phyloP scores from a whole-genome alignment of 106 monocot genomes.

The Cymbidium sinense region DNA sequence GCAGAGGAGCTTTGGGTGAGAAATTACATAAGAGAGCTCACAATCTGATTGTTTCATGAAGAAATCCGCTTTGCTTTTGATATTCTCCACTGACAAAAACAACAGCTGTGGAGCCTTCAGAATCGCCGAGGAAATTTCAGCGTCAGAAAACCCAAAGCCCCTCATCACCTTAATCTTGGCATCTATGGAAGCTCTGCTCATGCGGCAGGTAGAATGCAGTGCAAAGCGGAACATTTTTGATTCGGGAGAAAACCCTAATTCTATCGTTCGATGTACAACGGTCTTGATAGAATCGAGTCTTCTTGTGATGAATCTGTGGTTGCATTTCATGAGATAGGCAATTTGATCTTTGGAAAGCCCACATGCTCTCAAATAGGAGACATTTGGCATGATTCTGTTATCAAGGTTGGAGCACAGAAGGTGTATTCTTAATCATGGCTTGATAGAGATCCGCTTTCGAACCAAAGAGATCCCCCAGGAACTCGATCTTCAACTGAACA shows the following conservation, averaged over 20 bases:
- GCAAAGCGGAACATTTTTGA: conserved; percentile 7
- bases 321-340: neutral
- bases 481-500: neutral
- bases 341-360: conserved; percentile 10
- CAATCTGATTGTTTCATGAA: conserved; percentile 11
- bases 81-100: conserved; percentile 7
- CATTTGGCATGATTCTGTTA: conserved; percentile 11
- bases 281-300: conserved; percentile 1
- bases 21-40: neutral
- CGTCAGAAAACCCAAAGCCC: conserved; percentile 19
- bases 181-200: conserved; percentile 5
- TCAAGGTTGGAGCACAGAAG: neutral
- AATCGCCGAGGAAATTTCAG: conserved; percentile 12
- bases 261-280: neutral
- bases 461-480: neutral
- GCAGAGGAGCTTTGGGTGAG: conserved; percentile 7
- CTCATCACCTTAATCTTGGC: conserved; percentile 8
- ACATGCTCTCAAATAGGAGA: conserved; percentile 10
- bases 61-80: conserved; percentile 19
- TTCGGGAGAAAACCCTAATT: conserved; percentile 8
- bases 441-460: neutral
- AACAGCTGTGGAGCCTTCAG: conserved; percentile 11
- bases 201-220: neutral
- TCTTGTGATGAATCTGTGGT: neutral
- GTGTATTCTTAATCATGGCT: neutral